Evolutionary conservation across 495 filamentous ascomycete genomes (phyloP).

Genomic region (Trichoderma parareesei): DNA sequence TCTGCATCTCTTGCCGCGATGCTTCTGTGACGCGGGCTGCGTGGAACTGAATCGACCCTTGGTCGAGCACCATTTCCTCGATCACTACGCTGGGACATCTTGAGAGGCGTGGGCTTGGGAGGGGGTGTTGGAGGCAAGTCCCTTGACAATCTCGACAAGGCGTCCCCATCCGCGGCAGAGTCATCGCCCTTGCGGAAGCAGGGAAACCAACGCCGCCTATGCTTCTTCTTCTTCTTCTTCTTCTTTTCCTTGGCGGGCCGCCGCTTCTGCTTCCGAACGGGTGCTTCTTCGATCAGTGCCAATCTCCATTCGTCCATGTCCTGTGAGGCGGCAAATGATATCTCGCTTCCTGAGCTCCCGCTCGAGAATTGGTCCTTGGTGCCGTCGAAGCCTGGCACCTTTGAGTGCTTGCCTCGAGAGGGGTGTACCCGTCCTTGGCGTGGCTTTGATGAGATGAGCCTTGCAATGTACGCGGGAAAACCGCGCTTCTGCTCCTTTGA

Average conservation of each 20-base stretch:
- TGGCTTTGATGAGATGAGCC: not conserved
- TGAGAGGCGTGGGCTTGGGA: not conserved
- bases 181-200: not conserved
- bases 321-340: not conserved
- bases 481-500: constrained; percentile 32
- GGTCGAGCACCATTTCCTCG: not conserved
- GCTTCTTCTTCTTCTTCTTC: no score
- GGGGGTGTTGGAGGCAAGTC: not conserved
- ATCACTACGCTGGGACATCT: not conserved
- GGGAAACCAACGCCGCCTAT: not conserved
- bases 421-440: not conserved
- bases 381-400: constrained; percentile 11
- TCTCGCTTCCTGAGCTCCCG: constrained; percentile 7
- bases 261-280: not conserved
- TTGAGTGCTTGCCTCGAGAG: not conserved
- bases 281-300: not conserved
- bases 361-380: not conserved
- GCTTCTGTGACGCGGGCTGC: not conserved
- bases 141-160: not conserved
- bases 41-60: not conserved
- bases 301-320: constrained; percentile 6
- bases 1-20: not conserved
- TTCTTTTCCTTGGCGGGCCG: not conserved
- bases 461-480: constrained; percentile 1
- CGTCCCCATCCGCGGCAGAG: not conserved